phyloP scores from a whole-genome alignment of 2,329 filamentous ascomycete species.

The Aspergillus pseudonomiae region DNA sequence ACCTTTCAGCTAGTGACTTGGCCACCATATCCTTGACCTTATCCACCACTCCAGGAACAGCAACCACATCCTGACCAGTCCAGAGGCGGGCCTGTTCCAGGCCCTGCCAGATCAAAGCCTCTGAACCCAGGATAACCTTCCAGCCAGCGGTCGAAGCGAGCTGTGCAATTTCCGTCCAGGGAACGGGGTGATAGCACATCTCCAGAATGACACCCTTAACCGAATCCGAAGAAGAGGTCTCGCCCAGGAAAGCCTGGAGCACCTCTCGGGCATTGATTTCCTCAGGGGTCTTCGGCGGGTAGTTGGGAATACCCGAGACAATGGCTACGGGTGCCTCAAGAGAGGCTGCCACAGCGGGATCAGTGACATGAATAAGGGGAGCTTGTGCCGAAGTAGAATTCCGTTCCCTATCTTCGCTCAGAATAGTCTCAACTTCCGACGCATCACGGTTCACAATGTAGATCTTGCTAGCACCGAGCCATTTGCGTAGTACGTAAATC shows the following conservation, averaged over 20 bases:
- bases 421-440: slow-evolving; percentile 67
- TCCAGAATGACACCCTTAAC: slow-evolving; percentile 71
- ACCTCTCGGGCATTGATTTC: slow-evolving; percentile 65
- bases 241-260: slow-evolving; percentile 41
- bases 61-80: slow-evolving; percentile 63
- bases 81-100: slow-evolving; percentile 67
- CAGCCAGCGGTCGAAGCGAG: slow-evolving; percentile 66
- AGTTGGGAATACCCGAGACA: slow-evolving; percentile 75
- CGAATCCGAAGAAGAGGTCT: slow-evolving; percentile 15
- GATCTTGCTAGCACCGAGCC: slow-evolving; percentile 67
- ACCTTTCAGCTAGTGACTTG: slow-evolving; percentile 48
- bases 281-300: slow-evolving; percentile 65
- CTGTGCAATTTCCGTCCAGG: slow-evolving; percentile 67
- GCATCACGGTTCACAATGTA: slow-evolving; percentile 78
- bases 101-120: slow-evolving; percentile 77
- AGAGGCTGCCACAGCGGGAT: slow-evolving; percentile 60
- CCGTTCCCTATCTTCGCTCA: slow-evolving; percentile 65
- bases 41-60: slow-evolving; percentile 59
- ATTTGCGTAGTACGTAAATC: slow-evolving; percentile 73
- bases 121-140: slow-evolving; percentile 75
- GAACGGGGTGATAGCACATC: slow-evolving; percentile 80
- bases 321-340: slow-evolving; percentile 67
- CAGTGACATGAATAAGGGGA: slow-evolving; percentile 62
- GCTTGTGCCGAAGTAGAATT: slow-evolving; percentile 44
- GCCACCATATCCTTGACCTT: slow-evolving; percentile 60